Base-by-base conservation (phyloP, 2,329 filamentous ascomycete species). In the Cladosporium sp. region DNA sequence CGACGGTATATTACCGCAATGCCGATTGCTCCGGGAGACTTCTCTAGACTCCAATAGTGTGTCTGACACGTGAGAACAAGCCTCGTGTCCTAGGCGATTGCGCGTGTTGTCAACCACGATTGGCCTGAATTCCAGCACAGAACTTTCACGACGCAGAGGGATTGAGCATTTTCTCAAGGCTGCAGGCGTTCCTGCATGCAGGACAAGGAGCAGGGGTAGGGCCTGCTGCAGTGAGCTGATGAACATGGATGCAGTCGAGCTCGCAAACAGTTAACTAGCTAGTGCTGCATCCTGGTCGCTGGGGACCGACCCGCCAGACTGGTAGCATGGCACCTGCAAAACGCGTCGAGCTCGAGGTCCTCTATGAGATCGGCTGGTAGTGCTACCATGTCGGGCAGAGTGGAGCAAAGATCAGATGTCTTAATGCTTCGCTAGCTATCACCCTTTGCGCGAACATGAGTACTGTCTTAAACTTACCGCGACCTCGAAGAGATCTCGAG, bases 381-480 rank as follows among this genome's bases (percentile, higher is more conserved):
- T 16, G 4, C 18, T 50, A 9, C 48, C 28, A 3, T 43, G 4
- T 14, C 18, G 40, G 32, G 16, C 6, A 13, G 34, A 9, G 10
- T 13, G 32, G 18, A 19, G 16, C 16, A 18, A 13, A n/a, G 9
- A 10, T 34, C 32, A 28, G 18, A 22, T 33, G 37, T 14, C 48
- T 43, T 37, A 50, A 43, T 19, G 48, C 9, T 8, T 22, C 16
- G 35, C 48, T 22, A 10, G 48, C 48, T 50, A 43, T 50, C n/a
- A 35, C 40, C 31, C 28, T 11, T 31, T 34, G 48, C 35, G 19
- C 43, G 40, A 40, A 32, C 32, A 32, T 34, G 40, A 50, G 33
- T 32, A 50, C 40, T 50, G 48, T 50, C 48, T 50, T 14, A 33
- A 43, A 50, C 48, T 37, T 50, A 43, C 48, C 48, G 40, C 16